These are phyloP conservation scores for Hagleromyces aurorensis DNA, from an alignment of 805 yeast genomes.

Conservation along the genomic window DNA sequence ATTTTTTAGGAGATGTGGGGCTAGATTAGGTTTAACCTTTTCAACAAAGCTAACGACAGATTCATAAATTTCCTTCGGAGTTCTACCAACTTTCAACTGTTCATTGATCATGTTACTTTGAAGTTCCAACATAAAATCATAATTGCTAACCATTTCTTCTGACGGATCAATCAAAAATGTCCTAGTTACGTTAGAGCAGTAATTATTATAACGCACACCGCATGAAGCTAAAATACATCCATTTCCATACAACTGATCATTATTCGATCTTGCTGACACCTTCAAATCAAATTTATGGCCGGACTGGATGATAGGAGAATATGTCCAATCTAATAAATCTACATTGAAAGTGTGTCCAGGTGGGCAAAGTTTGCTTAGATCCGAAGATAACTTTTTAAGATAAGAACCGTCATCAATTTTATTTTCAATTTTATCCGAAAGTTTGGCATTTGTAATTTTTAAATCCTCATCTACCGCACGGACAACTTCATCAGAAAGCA, in stretches of 20 bases:
- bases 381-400: slow-evolving; percentile 47
- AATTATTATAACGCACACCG: slow-evolving; percentile 80
- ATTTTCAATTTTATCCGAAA: slow-evolving; percentile 70
- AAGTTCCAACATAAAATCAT: slow-evolving; percentile 63
- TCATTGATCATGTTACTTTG: slow-evolving; percentile 55
- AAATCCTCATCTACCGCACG: slow-evolving; percentile 79
- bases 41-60: slow-evolving; percentile 55
- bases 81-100: slow-evolving; percentile 57
- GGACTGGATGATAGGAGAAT: slow-evolving; percentile 83
- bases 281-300: slow-evolving; percentile 78
- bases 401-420: slow-evolving; percentile 75
- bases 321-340: slow-evolving; percentile 83
- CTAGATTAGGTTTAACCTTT: slow-evolving; percentile 58
- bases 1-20: slow-evolving; percentile 58
- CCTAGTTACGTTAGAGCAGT: slow-evolving; percentile 82
- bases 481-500: slow-evolving; percentile 82
- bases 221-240: slow-evolving; percentile 79
- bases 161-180: slow-evolving; percentile 88
- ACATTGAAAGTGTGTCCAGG: slow-evolving; percentile 63
- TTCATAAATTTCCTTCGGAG: slow-evolving; percentile 59
- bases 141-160: slow-evolving; percentile 65
- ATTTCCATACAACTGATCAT: slow-evolving; percentile 52
- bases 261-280: slow-evolving; percentile 73
- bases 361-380: slow-evolving; percentile 29
- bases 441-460: slow-evolving; percentile 60